Evolutionary conservation across 2,329 filamentous ascomycete genomes (phyloP).

Genomic region (Fusarium proliferatum): DNA sequence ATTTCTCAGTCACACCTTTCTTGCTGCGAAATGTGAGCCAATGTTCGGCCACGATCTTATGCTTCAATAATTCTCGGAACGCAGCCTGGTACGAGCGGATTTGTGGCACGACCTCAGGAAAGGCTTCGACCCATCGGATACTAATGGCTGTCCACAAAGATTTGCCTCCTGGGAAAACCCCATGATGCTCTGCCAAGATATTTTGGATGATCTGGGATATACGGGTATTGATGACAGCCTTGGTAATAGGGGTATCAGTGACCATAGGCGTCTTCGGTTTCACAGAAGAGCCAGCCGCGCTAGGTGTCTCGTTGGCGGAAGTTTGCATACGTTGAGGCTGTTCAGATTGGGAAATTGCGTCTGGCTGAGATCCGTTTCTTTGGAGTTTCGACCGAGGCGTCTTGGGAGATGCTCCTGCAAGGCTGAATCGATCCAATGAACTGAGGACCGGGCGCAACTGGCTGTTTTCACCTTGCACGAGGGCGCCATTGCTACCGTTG

Average conservation of each 20-base stretch:
- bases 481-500: slow-evolving; percentile 29
- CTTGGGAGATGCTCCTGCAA: slow-evolving; percentile 20
- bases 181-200: slow-evolving; percentile 49
- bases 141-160: slow-evolving; percentile 61
- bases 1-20: slow-evolving; percentile 57
- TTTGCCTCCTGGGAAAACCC: slow-evolving; percentile 63
- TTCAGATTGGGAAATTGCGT: background rate
- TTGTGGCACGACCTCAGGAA: slow-evolving; percentile 55
- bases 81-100: slow-evolving; percentile 54
- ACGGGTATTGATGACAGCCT: slow-evolving; percentile 24
- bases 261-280: slow-evolving; percentile 19
- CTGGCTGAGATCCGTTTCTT: slow-evolving; percentile 2
- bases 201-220: slow-evolving; percentile 45
- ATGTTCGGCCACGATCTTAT: slow-evolving; percentile 52
- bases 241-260: slow-evolving; percentile 31
- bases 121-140: slow-evolving; percentile 57
- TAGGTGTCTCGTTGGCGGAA: background rate
- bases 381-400: slow-evolving; percentile 19
- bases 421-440: slow-evolving; percentile 18
- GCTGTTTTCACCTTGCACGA: slow-evolving; percentile 37
- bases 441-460: slow-evolving; percentile 39
- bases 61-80: slow-evolving; percentile 53
- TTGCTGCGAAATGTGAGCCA: slow-evolving; percentile 57
- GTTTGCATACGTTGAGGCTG: background rate
- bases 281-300: background rate